Evolutionary conservation across 345 rosid genomes (phyloP), one percentile per base, ranked within the genome.

Genomic region (Rhodomyrtus tomentosa): DNA sequence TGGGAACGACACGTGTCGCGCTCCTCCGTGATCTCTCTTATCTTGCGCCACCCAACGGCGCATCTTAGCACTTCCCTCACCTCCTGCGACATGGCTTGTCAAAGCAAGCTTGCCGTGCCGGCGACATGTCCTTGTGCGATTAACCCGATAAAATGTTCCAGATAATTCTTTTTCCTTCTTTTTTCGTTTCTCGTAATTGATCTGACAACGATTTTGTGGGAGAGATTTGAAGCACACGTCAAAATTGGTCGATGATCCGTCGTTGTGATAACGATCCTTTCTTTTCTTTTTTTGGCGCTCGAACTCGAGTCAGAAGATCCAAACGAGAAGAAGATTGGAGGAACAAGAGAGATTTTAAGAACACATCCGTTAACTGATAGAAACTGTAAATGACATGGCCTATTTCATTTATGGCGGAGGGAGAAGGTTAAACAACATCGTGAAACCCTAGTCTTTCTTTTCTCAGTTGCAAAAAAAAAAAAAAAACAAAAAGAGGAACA

Each of bases 101-200:
- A 12, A 56, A 45, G 36, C 38, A 85, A 85, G 84, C 91, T 89
- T 90, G 82, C 36, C 55, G 82, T 55, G 89, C 91, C 93, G 92
- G 90, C 92, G 82, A 90, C 91, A 59, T 89, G 93, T 89, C 90
- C 87, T 89, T 82, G 85, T 52, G 82, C 89, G 81, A 80, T 50
- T 84, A 85, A 87, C 45, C 45, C 84, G 42, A 10, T 45, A 5
- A 38, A 5, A 68, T 55, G n/a, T 6, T 51, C 12, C 68, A 25
- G 24, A 82, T 51, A 3, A 3, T 3, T 27, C 25, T 32, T 8
- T 22, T 6, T 52, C 6, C 5, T 5, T 32, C n/a, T 32, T 21
- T 16, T 68, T 6, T 2, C 3, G 22, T n/a, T n/a, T n/a, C 76
- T 8, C 24, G 5, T 59, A 68, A 32, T 18, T 36, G 76, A 68